These are phyloP conservation scores for Cornus kousa DNA, from an alignment of 148 eudicot genomes.

Conservation along the genomic window DNA sequence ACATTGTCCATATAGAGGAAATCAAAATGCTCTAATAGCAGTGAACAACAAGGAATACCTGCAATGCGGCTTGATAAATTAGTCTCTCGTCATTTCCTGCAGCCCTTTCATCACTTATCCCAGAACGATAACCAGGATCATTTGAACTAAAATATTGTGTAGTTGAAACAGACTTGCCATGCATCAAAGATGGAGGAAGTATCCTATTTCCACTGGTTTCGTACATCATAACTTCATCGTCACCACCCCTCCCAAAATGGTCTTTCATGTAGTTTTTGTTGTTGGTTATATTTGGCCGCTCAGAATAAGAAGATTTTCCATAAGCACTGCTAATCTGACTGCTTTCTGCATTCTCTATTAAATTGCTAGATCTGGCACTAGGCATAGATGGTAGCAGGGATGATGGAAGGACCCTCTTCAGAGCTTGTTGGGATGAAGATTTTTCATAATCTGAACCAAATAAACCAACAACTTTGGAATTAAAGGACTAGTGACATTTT, in stretches of 20 bases:
- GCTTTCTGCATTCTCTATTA: constrained; percentile 36
- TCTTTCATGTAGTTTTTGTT: constrained; percentile 32
- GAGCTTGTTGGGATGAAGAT: constrained; percentile 23
- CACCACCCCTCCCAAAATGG: constrained; percentile 27
- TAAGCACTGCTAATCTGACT: constrained; percentile 38
- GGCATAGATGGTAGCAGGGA: constrained; percentile 38
- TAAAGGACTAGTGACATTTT: constrained; percentile 13
- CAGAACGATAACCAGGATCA: constrained; percentile 50
- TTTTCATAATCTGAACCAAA: constrained; percentile 30
- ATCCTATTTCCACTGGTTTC: constrained; percentile 52
- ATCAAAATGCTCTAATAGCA: background rate
- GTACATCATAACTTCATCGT: constrained; percentile 31
- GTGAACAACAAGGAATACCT: constrained; percentile 40
- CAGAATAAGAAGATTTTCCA: constrained; percentile 33
- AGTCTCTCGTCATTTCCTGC: constrained; percentile 72
- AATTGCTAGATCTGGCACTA: constrained; percentile 28
- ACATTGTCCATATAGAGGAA: background rate
- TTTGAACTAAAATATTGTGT: constrained; percentile 26
- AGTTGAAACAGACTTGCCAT: constrained; percentile 46
- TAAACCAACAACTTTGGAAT: constrained; percentile 13
- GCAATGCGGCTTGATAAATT: constrained; percentile 82
- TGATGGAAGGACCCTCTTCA: constrained; percentile 64
- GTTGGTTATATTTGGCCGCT: constrained; percentile 28
- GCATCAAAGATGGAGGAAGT: constrained; percentile 60
- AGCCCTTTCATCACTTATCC: constrained; percentile 57